phyloP scores from a whole-genome alignment of 2,329 filamentous ascomycete species.

The Pseudohalonectria lignicola region DNA sequence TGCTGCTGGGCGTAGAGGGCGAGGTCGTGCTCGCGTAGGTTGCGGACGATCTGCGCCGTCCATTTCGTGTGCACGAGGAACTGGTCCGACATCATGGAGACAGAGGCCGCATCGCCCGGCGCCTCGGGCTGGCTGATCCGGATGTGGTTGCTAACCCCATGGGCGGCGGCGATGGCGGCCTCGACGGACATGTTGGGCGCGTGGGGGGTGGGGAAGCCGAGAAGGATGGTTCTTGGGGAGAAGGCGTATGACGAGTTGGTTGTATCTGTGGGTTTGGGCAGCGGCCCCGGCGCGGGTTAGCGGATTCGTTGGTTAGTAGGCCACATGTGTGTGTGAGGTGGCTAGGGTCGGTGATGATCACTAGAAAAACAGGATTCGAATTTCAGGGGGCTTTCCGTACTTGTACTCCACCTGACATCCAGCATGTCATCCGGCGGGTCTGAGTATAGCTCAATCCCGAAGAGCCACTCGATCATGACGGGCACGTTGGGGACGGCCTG shows the following conservation, averaged over 20 bases:
- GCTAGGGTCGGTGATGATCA: too few species aligned
- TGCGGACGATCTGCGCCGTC: conserved; percentile 2
- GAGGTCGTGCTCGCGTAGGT: not conserved
- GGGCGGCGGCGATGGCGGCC: conserved; percentile 1
- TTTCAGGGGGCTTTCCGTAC: too few species aligned
- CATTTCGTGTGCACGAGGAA: conserved; percentile 3
- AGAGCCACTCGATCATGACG: conserved; percentile 3
- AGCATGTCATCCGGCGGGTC: too few species aligned
- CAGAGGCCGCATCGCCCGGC: not conserved
- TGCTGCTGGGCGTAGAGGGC: conserved; percentile 3
- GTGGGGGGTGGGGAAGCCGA: not conserved
- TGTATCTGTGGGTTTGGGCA: not conserved
- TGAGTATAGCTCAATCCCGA: not conserved
- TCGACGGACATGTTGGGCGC: not conserved
- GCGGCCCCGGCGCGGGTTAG: not conserved
- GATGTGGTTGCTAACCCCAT: conserved; percentile 3
- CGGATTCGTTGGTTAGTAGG: not conserved
- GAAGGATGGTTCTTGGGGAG: conserved; percentile 1
- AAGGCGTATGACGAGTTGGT: conserved; percentile 2
- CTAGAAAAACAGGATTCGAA: too few species aligned
- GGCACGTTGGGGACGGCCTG: conserved; percentile 2
- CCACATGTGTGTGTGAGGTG: too few species aligned
- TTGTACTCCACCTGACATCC: conserved; percentile 4
- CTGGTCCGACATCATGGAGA: conserved; percentile 1
- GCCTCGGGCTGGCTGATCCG: conserved; percentile 3